Evolutionary conservation across 2,329 filamentous ascomycete genomes (phyloP), one percentile per base, ranked within the genome.

Genomic region (Aspergillus hiratsukae): DNA sequence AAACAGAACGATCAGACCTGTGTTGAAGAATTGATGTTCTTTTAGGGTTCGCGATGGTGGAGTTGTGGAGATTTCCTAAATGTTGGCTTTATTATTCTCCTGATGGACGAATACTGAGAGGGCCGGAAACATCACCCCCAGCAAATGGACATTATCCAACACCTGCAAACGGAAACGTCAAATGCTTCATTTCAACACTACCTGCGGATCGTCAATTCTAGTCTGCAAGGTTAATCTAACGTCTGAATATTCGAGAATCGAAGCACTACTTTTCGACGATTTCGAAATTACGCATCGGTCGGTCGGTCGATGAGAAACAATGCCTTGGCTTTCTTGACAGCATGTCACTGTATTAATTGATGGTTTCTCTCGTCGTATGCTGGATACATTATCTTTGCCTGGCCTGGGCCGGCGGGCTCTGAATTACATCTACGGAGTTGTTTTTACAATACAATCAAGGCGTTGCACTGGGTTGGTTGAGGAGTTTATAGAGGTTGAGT

Each of bases 111-210:
- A 58, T 56, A 17, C 37, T 48, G 28, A 43, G 40, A 41, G 40
- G 40, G n/a, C 53, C 49, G 58, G 58, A 54, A 27, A 52, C 52
- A 56, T 35, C 40, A 48, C 7, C 56, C 53, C 25, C 53, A 51
- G 49, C 56, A 51, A 60, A 58, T 58, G 55, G 23, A 46, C 14
- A 14, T 14, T 23, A 23, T 46, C 43, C 19, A 21, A 46, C 43
- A 25, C 23, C 21, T 25, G 43, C 19, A 17, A 46, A 46, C 10
- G 21, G 43, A 46, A 11, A 46, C 14, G 43, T 27, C 43, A 27
- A 11, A 46, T 27, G 2, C 21, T 25, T 27, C 4, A 23, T 46
- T 23, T 11, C 14, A 11, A 5, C 8, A 46, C 43, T 27, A 45
- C 11, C 43, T 27, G 43, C 43, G 43, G 43, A n/a, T 23, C 43